Base-by-base conservation (phyloP, 495 filamentous ascomycete genomes). In the Podospora australis region DNA sequence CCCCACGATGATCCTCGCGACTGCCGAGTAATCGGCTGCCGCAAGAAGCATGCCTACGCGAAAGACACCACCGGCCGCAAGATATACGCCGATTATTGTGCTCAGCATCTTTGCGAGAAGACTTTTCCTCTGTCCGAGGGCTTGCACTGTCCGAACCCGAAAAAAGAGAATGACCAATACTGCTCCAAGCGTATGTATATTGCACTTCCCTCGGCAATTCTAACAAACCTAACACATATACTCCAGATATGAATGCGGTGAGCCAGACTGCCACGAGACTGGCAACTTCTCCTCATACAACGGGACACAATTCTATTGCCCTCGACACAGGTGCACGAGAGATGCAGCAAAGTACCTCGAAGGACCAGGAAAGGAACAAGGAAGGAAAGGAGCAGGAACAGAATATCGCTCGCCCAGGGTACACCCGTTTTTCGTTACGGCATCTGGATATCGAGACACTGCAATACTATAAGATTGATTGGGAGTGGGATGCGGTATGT, bases 11-110 rank as follows among this genome's bases (percentile, higher is more conserved):
- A 54, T 38, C 4, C 13, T 3, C 51, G 46, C 14, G 40, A 40
- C 23, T 54, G 51, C 51, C 51, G 29, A 16, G 40, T 54, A 14
- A 25, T n/a, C 1, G 34, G 46, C 32, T 54, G 51, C 46, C 32
- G 24, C 25, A 39, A 21, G 46, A 54, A 46, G 40, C 51, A 54
- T 14, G 41, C 40, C 39, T 49, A n/a, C 22, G 19, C 16, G n/a
- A n/a, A 24, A 3, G 9, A 20, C 14, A 26, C 1, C 2, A n/a
- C n/a, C n/a, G 46, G 32, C 46, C 24, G 16, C 13, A 54, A 39
- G 35, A 38, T 49, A 20, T 54, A 54, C 32, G 48, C 51, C 23
- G 36, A 36, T 7, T 46, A 19, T 39, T 54, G 51, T 46, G 6
- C 24, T 11, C 7, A 44, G 17, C 51, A 54, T 35, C 48, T 40